Percentiles rank a stretch among this genome's conserved stretches.
phyloP scores from a whole-genome alignment of 2,329 filamentous ascomycete species.

The Colletotrichum gigasporum region DNA sequence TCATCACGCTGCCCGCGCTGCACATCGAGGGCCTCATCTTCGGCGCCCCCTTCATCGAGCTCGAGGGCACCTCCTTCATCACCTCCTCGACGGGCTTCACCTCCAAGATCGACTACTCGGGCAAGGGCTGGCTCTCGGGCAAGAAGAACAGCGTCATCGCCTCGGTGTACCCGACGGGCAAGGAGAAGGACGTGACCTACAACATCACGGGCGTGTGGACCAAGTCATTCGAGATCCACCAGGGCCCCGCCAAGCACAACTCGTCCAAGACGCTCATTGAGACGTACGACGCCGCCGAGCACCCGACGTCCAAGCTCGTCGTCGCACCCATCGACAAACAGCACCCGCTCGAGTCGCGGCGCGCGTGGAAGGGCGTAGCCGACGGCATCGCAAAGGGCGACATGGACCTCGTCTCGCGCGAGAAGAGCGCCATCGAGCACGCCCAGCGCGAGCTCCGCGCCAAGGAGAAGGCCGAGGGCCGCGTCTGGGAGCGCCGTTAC shows the following conservation, averaged over 20 bases:
- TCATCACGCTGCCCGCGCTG: slow-evolving; percentile 89
- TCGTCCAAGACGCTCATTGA: slow-evolving; percentile 61
- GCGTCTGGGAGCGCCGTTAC: slow-evolving; percentile 84
- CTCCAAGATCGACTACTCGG: slow-evolving; percentile 90
- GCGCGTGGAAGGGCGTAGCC: slow-evolving; percentile 89
- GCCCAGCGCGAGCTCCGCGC: slow-evolving; percentile 80
- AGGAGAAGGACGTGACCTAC: slow-evolving; percentile 80
- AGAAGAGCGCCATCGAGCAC: slow-evolving; percentile 92
- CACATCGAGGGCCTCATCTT: slow-evolving; percentile 95
- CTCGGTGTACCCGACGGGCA: slow-evolving; percentile 73
- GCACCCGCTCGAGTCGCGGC: slow-evolving; percentile 86
- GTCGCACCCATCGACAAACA: slow-evolving; percentile 81
- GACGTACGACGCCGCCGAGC: slow-evolving; percentile 66
- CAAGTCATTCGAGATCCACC: slow-evolving; percentile 80
- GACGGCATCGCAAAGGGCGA: slow-evolving; percentile 82
- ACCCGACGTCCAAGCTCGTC: slow-evolving; percentile 71
- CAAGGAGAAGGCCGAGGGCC: slow-evolving; percentile 78
- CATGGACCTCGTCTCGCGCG: slow-evolving; percentile 79
- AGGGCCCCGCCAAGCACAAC: slow-evolving; percentile 65
- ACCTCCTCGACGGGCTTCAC: slow-evolving; percentile 87
- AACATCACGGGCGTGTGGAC: slow-evolving; percentile 93
- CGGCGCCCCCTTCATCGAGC: slow-evolving; percentile 87
- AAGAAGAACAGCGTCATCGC: slow-evolving; percentile 94
- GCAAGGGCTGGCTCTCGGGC: slow-evolving; percentile 92
- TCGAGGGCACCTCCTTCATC: slow-evolving; percentile 87